Evolutionary conservation across 352 stramenopile species (phyloP).

Genomic region (Globisporangium okanoganense): DNA sequence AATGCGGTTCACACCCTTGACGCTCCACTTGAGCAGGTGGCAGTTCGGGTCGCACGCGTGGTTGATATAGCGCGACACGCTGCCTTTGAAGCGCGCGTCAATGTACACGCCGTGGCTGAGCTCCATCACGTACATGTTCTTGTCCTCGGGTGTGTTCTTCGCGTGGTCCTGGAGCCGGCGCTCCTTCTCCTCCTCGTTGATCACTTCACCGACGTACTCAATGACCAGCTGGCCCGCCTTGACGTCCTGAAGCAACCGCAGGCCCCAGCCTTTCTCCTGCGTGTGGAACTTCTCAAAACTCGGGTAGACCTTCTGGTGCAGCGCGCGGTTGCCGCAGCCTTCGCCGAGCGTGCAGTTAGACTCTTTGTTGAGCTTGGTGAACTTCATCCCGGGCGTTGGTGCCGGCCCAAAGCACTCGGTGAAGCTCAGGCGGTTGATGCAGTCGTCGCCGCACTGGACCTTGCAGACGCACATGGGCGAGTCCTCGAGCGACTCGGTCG

Average conservation of each 20-base stretch:
- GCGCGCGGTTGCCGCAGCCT: slow-evolving; percentile 89
- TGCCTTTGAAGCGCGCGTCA: slow-evolving; percentile 92
- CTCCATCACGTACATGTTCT: slow-evolving; percentile 97
- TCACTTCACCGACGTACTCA: slow-evolving; percentile 95
- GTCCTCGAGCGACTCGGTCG: slow-evolving; percentile 59
- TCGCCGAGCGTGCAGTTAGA: slow-evolving; percentile 90
- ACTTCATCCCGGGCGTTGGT: slow-evolving; percentile 49
- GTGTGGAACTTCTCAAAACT: slow-evolving; percentile 73
- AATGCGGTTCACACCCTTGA: slow-evolving; percentile 90
- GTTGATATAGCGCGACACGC: slow-evolving; percentile 96
- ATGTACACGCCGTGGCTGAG: slow-evolving; percentile 92
- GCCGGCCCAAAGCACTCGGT: slow-evolving; percentile 90
- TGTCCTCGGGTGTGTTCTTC: slow-evolving; percentile 88
- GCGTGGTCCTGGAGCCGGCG: slow-evolving; percentile 81
- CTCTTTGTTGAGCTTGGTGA: slow-evolving; percentile 68
- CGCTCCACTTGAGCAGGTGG: slow-evolving; percentile 93
- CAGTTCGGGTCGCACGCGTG: slow-evolving; percentile 97
- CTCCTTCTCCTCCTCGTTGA: slow-evolving; percentile 91
- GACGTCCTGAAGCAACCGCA: slow-evolving; percentile 76
- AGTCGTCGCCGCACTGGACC: slow-evolving; percentile 85
- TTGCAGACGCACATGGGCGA: slow-evolving; percentile 78
- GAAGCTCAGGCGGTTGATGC: slow-evolving; percentile 91
- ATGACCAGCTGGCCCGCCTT: slow-evolving; percentile 88
- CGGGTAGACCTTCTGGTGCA: slow-evolving; percentile 82
- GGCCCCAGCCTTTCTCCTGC: slow-evolving; percentile 90